Evolutionary conservation across 2,329 filamentous ascomycete species (phyloP).

Genomic region (Xylaria sp.): DNA sequence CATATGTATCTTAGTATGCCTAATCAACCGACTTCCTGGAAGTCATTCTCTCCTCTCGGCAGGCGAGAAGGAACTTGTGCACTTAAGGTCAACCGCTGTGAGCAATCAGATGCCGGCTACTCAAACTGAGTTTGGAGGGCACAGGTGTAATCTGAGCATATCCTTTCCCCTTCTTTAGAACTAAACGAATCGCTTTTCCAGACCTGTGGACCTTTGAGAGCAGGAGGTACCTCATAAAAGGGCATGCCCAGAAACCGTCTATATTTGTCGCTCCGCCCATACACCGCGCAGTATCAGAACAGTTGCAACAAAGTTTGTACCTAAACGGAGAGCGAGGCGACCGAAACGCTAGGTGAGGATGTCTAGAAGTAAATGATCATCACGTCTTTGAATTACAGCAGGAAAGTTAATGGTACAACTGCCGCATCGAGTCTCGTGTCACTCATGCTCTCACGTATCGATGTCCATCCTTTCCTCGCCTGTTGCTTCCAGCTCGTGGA

Average conservation of each 20-base stretch:
- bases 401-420: conserved; percentile 39
- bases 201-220: not conserved
- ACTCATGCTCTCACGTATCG: conserved; percentile 61
- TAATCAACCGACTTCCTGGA: too few species aligned
- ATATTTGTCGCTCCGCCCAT: not conserved
- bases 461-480: conserved; percentile 78
- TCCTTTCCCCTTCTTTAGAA: not conserved
- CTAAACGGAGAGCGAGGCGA: not conserved
- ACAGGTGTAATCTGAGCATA: not conserved
- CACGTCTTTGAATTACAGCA: conserved; percentile 39
- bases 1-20: not conserved
- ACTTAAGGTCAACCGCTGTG: too few species aligned
- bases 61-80: too few species aligned
- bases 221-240: not conserved
- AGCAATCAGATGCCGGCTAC: too few species aligned
- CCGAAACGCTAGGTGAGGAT: not conserved
- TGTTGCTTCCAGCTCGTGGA: conserved; percentile 80
- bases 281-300: not conserved
- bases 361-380: conserved; percentile 9
- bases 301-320: not conserved
- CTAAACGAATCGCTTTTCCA: not conserved
- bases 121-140: not conserved
- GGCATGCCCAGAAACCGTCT: not conserved
- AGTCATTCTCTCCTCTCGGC: too few species aligned
- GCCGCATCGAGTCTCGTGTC: conserved; percentile 15